Percentiles rank a stretch among this genome's conserved stretches.
These are phyloP conservation scores for Tricholoma sp. DNA, from an alignment of 768 basidiomycete species.

Conservation along the genomic window DNA sequence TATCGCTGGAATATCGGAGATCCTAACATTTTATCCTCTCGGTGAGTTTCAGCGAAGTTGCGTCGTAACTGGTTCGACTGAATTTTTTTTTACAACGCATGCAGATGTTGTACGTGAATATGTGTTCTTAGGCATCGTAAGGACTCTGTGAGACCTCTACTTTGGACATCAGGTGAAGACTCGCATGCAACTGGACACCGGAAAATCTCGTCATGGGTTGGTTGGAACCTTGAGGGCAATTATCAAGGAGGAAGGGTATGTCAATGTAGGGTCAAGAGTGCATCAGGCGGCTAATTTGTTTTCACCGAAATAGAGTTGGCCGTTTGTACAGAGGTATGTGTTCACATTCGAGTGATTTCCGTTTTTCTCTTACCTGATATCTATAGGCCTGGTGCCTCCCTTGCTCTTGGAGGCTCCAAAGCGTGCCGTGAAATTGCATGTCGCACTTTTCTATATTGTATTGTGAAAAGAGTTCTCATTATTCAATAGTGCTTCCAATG, in stretches of 20 bases:
- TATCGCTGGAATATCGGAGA: conserved; percentile 87
- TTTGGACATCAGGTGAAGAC: conserved; percentile 76
- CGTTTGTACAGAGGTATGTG: conserved; percentile 80
- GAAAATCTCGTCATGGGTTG: conserved; percentile 69
- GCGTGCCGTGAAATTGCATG: conserved; percentile 92
- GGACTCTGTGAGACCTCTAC: not conserved
- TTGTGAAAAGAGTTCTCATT: not conserved
- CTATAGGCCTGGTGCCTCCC: conserved; percentile 84
- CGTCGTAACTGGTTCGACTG: not conserved
- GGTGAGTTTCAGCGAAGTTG: conserved; percentile 37
- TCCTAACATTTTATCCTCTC: conserved; percentile 84
- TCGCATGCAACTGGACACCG: conserved; percentile 94
- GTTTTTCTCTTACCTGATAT: not conserved
- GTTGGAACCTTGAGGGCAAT: conserved; percentile 81
- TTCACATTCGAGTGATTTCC: not conserved
- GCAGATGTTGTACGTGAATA: conserved; percentile 75
- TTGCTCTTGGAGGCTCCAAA: conserved; percentile 96
- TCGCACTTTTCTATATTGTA: conserved; percentile 6
- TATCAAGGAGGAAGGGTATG: conserved; percentile 86
- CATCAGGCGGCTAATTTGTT: conserved; percentile 14
- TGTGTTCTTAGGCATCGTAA: conserved; percentile 7
- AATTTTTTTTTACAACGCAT: not conserved
- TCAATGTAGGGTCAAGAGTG: conserved; percentile 4
- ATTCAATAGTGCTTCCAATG: conserved; percentile 67
- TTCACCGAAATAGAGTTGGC: conserved; percentile 45